phyloP scores from a whole-genome alignment of 2,329 filamentous ascomycete species.

The Ophiocordyceps camponoti-rufipedis region DNA sequence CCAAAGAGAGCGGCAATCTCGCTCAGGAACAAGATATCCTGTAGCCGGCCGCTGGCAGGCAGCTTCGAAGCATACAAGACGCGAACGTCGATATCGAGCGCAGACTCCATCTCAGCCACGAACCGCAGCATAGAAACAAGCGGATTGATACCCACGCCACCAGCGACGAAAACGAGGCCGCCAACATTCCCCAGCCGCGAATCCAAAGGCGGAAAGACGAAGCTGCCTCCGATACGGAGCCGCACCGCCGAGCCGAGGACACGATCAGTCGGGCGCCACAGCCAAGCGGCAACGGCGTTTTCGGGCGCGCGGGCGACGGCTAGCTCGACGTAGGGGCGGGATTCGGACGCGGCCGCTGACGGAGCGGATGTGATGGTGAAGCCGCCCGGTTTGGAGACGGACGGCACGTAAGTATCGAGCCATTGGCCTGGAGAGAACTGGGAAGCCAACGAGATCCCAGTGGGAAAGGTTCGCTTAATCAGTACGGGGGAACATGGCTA shows the following conservation, averaged over 20 bases:
- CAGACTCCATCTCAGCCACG: constrained; percentile 20
- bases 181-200: constrained; percentile 17
- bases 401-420: constrained; percentile 66
- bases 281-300: constrained; percentile 59
- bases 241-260: constrained; percentile 41
- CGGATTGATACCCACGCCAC: constrained; percentile 71
- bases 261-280: constrained; percentile 40
- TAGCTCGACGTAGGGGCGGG: constrained; percentile 38
- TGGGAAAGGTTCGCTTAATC: not conserved
- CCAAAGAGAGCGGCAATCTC: constrained; percentile 24
- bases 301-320: constrained; percentile 54
- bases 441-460: too few relatives aligned
- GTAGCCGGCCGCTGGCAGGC: constrained; percentile 9
- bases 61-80: constrained; percentile 43
- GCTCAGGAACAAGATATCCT: constrained; percentile 31
- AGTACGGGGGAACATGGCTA: not conserved
- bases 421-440: constrained; percentile 67
- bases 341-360: constrained; percentile 26
- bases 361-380: constrained; percentile 78
- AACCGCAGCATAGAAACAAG: constrained; percentile 55
- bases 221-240: constrained; percentile 64
- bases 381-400: constrained; percentile 52
- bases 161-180: constrained; percentile 57
- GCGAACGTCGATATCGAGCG: constrained; percentile 22
- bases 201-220: constrained; percentile 54